A percentile compares a stretch with the other conserved stretches of the same genome.
These are phyloP conservation scores for Lactarius psammicola DNA, from an alignment of 768 basidiomycete species.

Conservation along the genomic window DNA sequence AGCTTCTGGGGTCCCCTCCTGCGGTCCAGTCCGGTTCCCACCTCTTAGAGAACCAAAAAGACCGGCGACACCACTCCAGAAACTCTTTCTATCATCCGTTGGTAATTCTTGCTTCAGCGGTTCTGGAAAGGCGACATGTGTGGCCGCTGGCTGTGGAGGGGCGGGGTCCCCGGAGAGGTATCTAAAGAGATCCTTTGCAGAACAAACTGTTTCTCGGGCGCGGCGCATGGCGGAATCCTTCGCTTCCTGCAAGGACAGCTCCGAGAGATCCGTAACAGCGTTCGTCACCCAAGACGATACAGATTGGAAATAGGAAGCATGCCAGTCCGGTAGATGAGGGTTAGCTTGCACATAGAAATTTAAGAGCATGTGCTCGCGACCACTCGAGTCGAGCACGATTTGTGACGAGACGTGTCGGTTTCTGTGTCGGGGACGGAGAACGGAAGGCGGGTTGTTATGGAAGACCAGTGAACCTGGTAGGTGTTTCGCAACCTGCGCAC, in stretches of 20 bases:
- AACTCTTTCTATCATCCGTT: conserved; percentile 37
- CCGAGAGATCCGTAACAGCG: conserved; percentile 42
- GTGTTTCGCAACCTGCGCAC: conserved; percentile 61
- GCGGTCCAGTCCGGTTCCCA: conserved; percentile 36
- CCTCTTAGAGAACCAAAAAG: conserved; percentile 66
- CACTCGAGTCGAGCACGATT: conserved; percentile 66
- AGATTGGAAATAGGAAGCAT: conserved; percentile 47
- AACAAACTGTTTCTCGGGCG: conserved; percentile 39
- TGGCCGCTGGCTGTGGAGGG: conserved; percentile 38
- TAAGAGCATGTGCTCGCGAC: conserved; percentile 80
- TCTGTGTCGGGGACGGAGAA: conserved; percentile 72
- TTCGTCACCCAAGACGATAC: conserved; percentile 45
- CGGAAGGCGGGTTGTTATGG: conserved; percentile 80
- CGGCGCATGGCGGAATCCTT: conserved; percentile 47
- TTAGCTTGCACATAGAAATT: conserved; percentile 77
- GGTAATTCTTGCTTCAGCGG: conserved; percentile 34
- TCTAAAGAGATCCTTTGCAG: conserved; percentile 57
- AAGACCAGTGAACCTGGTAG: conserved; percentile 67
- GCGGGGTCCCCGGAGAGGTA: conserved; percentile 68
- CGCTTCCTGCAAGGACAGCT: conserved; percentile 57
- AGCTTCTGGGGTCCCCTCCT: conserved; percentile 35
- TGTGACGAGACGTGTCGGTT: conserved; percentile 81
- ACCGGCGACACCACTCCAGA: conserved; percentile 57
- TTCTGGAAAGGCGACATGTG: conserved; percentile 33
- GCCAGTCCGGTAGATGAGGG: conserved; percentile 42